These are phyloP conservation scores for Amaranthus hypochondriacus DNA, from an alignment of 148 eudicot species.

Conservation along the genomic window DNA sequence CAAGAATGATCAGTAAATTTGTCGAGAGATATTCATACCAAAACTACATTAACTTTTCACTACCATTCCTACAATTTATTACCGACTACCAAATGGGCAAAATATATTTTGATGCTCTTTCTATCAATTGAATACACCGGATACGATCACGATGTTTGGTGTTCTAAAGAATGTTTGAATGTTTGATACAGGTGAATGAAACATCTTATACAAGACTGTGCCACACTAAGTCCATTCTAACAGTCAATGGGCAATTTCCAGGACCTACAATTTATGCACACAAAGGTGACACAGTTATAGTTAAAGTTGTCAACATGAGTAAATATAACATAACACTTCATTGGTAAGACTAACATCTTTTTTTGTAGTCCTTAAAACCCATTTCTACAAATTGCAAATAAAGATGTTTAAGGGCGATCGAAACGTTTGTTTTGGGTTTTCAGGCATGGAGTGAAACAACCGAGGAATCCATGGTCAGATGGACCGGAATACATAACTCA, in stretches of 20 bases:
- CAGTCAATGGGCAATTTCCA: conserved; percentile 44
- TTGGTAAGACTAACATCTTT: conserved; percentile 27
- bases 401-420: no score
- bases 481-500: conserved; percentile 49
- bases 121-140: no score
- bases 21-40: no score
- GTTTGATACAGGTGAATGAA: conserved; percentile 13
- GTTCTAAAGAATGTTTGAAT: no score
- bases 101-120: no score
- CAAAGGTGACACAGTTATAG: conserved; percentile 34
- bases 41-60: no score
- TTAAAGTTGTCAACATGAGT: conserved; percentile 31
- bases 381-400: no score
- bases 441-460: conserved; percentile 48
- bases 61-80: no score
- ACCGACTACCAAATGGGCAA: no score
- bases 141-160: no score
- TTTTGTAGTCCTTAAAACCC: neutral
- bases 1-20: no score
- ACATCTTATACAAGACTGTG: conserved; percentile 25
- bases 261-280: conserved; percentile 35
- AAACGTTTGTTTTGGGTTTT: neutral
- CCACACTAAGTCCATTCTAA: conserved; percentile 34
- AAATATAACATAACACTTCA: conserved; percentile 43
- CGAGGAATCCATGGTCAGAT: conserved; percentile 47